phyloP scores from a whole-genome alignment of 2,329 filamentous ascomycete genomes.

The Xenoacremonium recifei region DNA sequence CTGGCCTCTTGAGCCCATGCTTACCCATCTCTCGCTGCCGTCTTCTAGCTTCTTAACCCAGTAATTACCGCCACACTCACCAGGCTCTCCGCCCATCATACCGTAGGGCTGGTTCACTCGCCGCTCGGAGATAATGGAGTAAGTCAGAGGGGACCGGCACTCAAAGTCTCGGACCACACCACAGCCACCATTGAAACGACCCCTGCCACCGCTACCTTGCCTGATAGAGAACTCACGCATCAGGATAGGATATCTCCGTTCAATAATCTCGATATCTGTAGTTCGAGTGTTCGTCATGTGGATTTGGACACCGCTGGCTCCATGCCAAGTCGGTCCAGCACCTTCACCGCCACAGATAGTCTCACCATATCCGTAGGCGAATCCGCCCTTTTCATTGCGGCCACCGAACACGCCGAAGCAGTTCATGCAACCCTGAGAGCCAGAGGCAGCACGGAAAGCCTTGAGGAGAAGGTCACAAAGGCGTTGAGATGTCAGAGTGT shows the following conservation, averaged over 20 bases:
- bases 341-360: slow-evolving; percentile 31
- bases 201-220: slow-evolving; percentile 25
- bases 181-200: slow-evolving; percentile 28
- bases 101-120: slow-evolving; percentile 33
- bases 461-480: slow-evolving; percentile 66
- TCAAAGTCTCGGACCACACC: slow-evolving; percentile 33
- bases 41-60: slow-evolving; percentile 22
- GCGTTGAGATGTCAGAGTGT: slow-evolving; percentile 30
- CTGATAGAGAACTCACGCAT: slow-evolving; percentile 28
- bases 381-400: slow-evolving; percentile 19
- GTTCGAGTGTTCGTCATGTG: slow-evolving; percentile 35
- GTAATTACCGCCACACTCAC: slow-evolving; percentile 27
- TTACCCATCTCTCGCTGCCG: slow-evolving; percentile 24
- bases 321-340: slow-evolving; percentile 28
- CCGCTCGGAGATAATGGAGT: slow-evolving; percentile 34
- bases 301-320: slow-evolving; percentile 27
- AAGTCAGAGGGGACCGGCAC: slow-evolving; percentile 28
- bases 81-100: slow-evolving; percentile 30
- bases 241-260: slow-evolving; percentile 31
- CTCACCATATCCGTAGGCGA: slow-evolving; percentile 21
- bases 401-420: slow-evolving; percentile 24
- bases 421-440: slow-evolving; percentile 59
- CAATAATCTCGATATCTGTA: slow-evolving; percentile 34
- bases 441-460: slow-evolving; percentile 71
- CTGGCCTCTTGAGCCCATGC: slow-evolving; percentile 30